Base-by-base conservation (phyloP, 2,329 filamentous ascomycete species). In the Cercospora citrullina region DNA sequence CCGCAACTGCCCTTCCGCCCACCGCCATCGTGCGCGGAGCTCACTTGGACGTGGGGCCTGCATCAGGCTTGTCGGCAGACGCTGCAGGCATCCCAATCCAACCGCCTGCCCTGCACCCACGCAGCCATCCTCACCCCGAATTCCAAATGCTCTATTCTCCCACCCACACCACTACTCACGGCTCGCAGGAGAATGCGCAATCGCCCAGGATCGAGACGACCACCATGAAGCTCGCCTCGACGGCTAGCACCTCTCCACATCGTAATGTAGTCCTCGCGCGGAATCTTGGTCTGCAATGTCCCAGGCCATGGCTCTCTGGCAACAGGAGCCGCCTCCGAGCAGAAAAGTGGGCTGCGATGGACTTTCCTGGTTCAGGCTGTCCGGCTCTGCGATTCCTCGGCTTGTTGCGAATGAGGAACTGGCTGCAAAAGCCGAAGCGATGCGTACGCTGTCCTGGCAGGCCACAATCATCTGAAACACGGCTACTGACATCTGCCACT, bases 391-490 rank as follows among this genome's bases (percentile, higher is more conserved):
- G 23, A 28, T 28, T 18, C 53, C 53, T 57, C 53, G 53, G 53
- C 53, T 31, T 30, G 53, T 31, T 31, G 14, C 28, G 53, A 28
- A 57, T 16, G 23, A 57, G 53, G 28, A 10, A 57, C 21, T 16
- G 28, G 23, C 53, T n/a, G 53, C 23, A 28, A 26, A 21, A 57
- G 53, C 53, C 18, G 18, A 26, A 53, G 23, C 23, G 48, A 30
- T n/a, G 51, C 23, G 51, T 57, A 30, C 51, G 21, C 23, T 57
- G 51, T 30, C 23, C 51, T n/a, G 14, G 51, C 23, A 57, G 51
- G 21, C 51, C 51, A 21, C 51, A 30, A 30, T 53, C 55, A 45
- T 39, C n/a, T 61, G 62, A 64, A 68, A 68, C 66, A 58, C 58
- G 23, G 10, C 30, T 31, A 68, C 66, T 65, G 63, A 51, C 58